These are phyloP conservation scores for Eucalyptus guilfoylei DNA, from an alignment of 345 rosid genomes.

Conservation along the genomic window DNA sequence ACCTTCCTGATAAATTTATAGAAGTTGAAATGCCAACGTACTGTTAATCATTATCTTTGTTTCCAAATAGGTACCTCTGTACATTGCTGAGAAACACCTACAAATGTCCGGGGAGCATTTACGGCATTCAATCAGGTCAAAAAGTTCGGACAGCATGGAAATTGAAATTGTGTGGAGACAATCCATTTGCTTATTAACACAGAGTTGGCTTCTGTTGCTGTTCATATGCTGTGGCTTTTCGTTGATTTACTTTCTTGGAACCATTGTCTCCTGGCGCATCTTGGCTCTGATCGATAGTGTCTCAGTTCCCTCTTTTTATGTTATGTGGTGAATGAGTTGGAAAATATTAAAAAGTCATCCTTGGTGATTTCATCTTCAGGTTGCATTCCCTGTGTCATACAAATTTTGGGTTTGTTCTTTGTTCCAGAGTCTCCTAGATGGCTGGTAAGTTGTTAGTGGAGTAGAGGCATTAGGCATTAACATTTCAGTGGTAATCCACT, in stretches of 20 bases:
- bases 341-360: neutral
- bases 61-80: neutral
- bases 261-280: conserved; percentile 14
- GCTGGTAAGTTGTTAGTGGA: conserved; percentile 13
- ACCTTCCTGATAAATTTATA: neutral
- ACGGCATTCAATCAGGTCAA: conserved; percentile 3
- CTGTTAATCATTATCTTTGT: neutral
- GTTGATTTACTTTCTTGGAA: conserved; percentile 3
- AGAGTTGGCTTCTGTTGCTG: neutral
- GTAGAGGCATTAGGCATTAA: neutral
- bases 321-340: neutral
- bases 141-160: neutral
- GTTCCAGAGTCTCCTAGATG: conserved; percentile 47
- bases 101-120: neutral
- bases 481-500: neutral
- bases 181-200: neutral
- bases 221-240: conserved; percentile 9
- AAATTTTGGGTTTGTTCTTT: conserved; percentile 18
- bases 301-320: neutral
- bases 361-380: conserved; percentile 5
- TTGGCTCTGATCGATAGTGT: conserved; percentile 9
- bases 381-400: conserved; percentile 11
- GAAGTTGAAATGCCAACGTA: neutral
- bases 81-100: conserved; percentile 5
- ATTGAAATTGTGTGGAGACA: neutral